Evolutionary conservation across 2,329 filamentous ascomycete species (phyloP), one percentile per base, ranked within the genome.

Genomic region (Fusarium sp.): DNA sequence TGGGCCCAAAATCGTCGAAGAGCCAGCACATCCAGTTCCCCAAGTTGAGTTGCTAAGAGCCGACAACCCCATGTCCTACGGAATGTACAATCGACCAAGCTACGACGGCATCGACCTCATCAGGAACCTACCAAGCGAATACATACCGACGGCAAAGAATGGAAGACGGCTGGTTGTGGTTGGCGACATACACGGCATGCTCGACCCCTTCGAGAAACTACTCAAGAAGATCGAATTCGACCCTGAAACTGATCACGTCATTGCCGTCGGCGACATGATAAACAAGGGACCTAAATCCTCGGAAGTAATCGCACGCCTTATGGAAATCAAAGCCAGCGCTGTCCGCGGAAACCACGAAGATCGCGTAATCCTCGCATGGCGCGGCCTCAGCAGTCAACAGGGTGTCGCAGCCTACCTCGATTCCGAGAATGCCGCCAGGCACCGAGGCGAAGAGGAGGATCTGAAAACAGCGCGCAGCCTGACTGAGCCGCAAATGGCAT

Each of bases 331-430:
- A 53, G 94, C 95, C 24, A 93, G 91, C 30, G 93, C 90, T 67
- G 94, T 98, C 11, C 90, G 95, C 53, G 96, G 96, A 20, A 98
- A 98, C 80, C 93, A 97, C 81, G 96, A 99, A 78, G 94, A 98
- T 78, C 87, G 90, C 24, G 85, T 98, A 22, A 85, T 98, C n/a
- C 85, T 91, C 11, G 86, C 90, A 2, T 87, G 90, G 76, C 66
- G 73, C n/a, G 71, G 76, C 20, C 51, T 75, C 60, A 67, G 74
- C 46, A 52, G 63, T 27, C 75, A 74, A 38, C 59, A 67, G 27
- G 76, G 76, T 56, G 69, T 78, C 40, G 62, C 67, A 52, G 75
- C 75, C 22, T 73, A 75, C n/a, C 73, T 77, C 34, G 67, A 76
- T 57, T 59, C 71, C 29, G 58, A 73, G 22, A 54, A 72, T 13